Conservation (phyloP, 495 filamentous ascomycete genomes). For the Cetradonia linearis region DNA sequence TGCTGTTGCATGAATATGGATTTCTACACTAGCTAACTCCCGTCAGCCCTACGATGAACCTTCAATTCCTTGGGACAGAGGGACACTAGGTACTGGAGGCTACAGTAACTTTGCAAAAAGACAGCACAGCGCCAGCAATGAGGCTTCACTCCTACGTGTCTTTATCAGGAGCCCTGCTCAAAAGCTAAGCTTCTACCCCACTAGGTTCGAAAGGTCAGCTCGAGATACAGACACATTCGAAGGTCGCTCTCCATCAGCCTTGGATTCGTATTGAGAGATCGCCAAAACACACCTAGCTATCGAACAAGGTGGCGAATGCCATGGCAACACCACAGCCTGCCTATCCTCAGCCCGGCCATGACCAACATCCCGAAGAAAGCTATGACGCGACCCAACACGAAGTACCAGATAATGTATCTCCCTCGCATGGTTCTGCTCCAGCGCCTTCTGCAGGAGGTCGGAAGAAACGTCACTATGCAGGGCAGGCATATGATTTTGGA, state of each 20-base stretch:
- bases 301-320: not conserved
- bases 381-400: constrained; percentile 39
- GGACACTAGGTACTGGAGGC: constrained; percentile 1
- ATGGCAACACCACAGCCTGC: constrained; percentile 56
- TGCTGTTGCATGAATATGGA: too few species aligned
- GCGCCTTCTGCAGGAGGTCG: constrained; percentile 43
- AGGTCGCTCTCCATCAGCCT: not conserved
- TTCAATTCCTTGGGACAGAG: constrained; percentile 2
- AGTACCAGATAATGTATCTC: constrained; percentile 32
- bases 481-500: constrained; percentile 87
- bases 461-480: constrained; percentile 90
- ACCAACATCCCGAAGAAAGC: constrained; percentile 38
- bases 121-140: not conserved
- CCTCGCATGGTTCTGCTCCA: constrained; percentile 30
- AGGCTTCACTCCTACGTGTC: constrained; percentile 2
- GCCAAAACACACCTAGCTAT: not conserved
- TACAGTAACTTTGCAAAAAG: constrained; percentile 4
- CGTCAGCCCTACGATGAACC: constrained; percentile 1
- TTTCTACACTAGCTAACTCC: constrained; percentile 1
- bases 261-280: not conserved
- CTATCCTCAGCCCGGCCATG: constrained; percentile 43
- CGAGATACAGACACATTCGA: not conserved
- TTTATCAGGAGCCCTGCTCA: not conserved
- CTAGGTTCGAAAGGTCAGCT: not conserved
- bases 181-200: not conserved